Base-by-base conservation (phyloP, 192 early-diverging fungal species). In the Spizellomyces sp. region DNA sequence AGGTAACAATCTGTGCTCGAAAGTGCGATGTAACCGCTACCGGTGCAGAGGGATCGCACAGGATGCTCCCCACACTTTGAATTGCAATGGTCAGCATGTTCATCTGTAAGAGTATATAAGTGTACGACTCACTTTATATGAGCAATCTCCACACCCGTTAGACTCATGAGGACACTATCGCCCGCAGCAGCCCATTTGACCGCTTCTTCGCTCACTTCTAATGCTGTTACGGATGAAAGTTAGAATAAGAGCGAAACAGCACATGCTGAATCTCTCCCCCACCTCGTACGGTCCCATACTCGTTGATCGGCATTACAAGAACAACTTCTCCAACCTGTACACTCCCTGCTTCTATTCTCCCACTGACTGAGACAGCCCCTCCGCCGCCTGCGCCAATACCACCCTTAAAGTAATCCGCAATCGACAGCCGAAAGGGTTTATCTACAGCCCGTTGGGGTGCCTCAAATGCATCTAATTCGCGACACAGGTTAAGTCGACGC, bases 351-450 rank as follows among this genome's bases (percentile, higher is more conserved):
- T 93, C 95, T 58, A 99, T 89, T 63, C 94, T 81, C 6, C 97
- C 97, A 22, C 87, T 88, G 10, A 93, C 90, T 19, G 94, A 92
- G 0, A 96, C 86, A 27, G 61, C 52, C 4, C 75, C 86, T 63
- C 78, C 79, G 22, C 82, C 82, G 17, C 90, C 90, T 56, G 86
- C 79, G 14, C 71, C 77, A 0, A 75, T 55, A 8, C 94, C 92
- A 17, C 97, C 93, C 69, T 94, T 95, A 82, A 96, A 98, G 46
- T 89, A 92, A 77, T 99, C 98, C 0, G 90, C 81, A 12, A 96
- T 87, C 0, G 92, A 86, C 69, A 99, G 85, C 7, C 95, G 81
- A 65, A 99, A 92, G 2, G 94, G 91, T 64, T 84, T 91, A 57
- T 91, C 88, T 10, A 99, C 77, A 0, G 89, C 74, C 0, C 95